Conservation (phyloP, 441 rosid genomes). For the Corymbia citriodora region DNA sequence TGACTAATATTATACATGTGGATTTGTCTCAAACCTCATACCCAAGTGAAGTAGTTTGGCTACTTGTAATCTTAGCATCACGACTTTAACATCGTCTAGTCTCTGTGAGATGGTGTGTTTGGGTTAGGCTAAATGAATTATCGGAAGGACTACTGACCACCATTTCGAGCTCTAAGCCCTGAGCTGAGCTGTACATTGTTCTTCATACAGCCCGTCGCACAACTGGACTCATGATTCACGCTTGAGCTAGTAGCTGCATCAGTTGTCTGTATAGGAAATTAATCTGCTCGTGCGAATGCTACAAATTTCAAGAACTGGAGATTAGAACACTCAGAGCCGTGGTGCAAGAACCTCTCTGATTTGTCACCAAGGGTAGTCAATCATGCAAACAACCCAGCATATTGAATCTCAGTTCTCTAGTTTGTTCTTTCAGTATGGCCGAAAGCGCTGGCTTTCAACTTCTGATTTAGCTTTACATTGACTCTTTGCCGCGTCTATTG, state of each 20-base stretch:
- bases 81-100: neutral
- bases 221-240: neutral
- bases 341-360: neutral
- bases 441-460: neutral
- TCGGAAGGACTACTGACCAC: neutral
- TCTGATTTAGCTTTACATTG: neutral
- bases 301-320: neutral
- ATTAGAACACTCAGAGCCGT: neutral
- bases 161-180: neutral
- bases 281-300: neutral
- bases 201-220: neutral
- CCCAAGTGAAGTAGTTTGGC: neutral
- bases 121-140: neutral
- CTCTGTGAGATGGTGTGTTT: neutral
- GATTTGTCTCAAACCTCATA: neutral
- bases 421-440: neutral
- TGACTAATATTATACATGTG: neutral
- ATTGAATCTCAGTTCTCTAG: neutral
- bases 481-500: neutral
- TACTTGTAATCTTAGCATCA: neutral
- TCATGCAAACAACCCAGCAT: neutral
- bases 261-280: neutral
- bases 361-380: neutral
- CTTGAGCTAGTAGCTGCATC: neutral
- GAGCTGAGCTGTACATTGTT: neutral